These are phyloP conservation scores for Eremothecium sinecaudum DNA, from an alignment of 1,139 yeast genomes.

Conservation along the genomic window DNA sequence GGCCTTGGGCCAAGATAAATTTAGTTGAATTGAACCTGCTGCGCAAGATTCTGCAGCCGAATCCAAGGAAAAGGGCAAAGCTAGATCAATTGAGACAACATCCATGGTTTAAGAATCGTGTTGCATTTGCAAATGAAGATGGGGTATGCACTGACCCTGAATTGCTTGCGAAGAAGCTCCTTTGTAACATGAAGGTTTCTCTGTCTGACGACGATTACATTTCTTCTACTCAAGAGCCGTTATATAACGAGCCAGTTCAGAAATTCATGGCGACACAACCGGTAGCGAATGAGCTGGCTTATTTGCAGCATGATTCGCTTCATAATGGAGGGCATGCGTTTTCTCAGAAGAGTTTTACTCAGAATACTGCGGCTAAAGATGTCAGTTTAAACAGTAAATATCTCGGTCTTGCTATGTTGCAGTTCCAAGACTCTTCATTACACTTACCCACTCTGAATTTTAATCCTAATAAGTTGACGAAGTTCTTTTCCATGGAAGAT, in stretches of 20 bases:
- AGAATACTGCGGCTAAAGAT: constrained; percentile 4
- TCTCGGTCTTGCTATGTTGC: constrained; percentile 22
- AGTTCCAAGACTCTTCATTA: constrained; percentile 16
- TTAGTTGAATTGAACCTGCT: constrained; percentile 41
- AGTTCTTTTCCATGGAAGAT: constrained; percentile 22
- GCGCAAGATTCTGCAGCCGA: constrained; percentile 41
- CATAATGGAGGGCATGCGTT: constrained; percentile 9
- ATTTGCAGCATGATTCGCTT: constrained; percentile 17
- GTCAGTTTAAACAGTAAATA: constrained; percentile 8
- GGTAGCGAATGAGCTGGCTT: constrained; percentile 18
- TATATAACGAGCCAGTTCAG: constrained; percentile 2
- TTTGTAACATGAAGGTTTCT: constrained; percentile 41
- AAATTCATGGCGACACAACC: constrained; percentile 25
- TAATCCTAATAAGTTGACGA: constrained; percentile 25
- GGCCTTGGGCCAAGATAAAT: constrained; percentile 47
- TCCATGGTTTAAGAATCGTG: constrained; percentile 42
- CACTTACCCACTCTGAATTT: constrained; percentile 12
- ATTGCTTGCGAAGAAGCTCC: constrained; percentile 35
- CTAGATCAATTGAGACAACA: constrained; percentile 38
- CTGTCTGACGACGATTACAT: constrained; percentile 37
- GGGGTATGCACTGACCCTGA: constrained; percentile 45
- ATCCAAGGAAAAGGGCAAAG: constrained; percentile 36
- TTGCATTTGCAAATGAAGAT: constrained; percentile 35
- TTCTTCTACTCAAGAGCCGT: constrained; percentile 23
- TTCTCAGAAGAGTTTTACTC: constrained; percentile 18